A percentile compares a stretch with the other conserved stretches of the same genome.
phyloP scores from a whole-genome alignment of 805 yeast species.

The Metschnikowia anglica region DNA sequence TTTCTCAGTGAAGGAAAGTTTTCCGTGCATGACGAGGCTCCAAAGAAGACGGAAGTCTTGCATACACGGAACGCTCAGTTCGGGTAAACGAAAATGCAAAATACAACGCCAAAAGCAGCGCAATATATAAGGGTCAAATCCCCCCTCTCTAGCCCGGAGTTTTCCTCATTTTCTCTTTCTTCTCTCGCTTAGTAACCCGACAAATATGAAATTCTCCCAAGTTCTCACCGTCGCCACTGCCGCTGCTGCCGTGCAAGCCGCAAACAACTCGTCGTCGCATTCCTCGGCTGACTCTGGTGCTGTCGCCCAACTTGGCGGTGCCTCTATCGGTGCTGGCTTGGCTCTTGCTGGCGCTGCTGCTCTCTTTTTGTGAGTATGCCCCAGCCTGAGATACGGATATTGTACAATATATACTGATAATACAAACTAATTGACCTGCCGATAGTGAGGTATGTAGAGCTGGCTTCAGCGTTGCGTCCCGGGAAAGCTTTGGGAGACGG shows the following conservation, averaged over 20 bases:
- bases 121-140: not conserved
- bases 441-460: too few species aligned
- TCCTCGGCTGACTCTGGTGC: constrained; percentile 17
- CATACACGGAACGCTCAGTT: not conserved
- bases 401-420: not conserved
- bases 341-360: constrained; percentile 24
- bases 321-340: constrained; percentile 21
- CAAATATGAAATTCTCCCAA: constrained; percentile 24
- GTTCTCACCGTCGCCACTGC: constrained; percentile 20
- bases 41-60: too few species aligned
- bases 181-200: not conserved
- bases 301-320: constrained; percentile 15
- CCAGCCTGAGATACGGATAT: not conserved
- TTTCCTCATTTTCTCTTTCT: constrained; percentile 1
- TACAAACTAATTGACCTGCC: not conserved
- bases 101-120: not conserved
- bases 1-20: too few species aligned
- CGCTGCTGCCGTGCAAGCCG: constrained; percentile 25
- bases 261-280: constrained; percentile 17
- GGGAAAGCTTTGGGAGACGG: too few species aligned
- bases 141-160: not conserved
- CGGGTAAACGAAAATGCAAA: not conserved
- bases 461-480: too few species aligned
- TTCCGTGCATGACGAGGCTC: too few species aligned
- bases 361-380: constrained; percentile 20